Evolutionary conservation across 371 early-diverging fungal species (phyloP), one percentile per base, ranked within the genome.

Genomic region (Mucor lusitanicus): DNA sequence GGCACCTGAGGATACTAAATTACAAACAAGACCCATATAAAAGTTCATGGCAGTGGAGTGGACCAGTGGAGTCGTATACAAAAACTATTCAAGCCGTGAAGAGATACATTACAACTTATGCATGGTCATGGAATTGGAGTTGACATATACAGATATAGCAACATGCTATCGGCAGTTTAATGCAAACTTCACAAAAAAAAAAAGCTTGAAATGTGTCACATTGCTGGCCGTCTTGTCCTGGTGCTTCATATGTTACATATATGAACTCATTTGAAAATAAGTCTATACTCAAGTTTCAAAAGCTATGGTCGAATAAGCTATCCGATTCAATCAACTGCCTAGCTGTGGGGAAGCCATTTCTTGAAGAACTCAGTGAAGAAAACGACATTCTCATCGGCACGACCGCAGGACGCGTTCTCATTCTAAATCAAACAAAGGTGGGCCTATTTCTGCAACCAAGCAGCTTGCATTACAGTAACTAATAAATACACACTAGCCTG

Each of bases 351-450:
- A 83, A 80, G 25, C 83, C 83, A 0, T 83, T 83, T 37, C 53
- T 78, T n/a, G 78, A 80, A 71, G 78, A 83, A 27, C 57, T 77
- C 6, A 80, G 76, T 37, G 79, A 83, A 67, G 83, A 80, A 50
- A 83, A 83, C 61, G 83, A 83, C 62, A 73, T 83, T 61, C 71
- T 83, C 8, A 73, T 80, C 30, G 83, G 83, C 3, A 78, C 76
- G 37, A 77, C 74, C 15, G 77, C 73, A 44, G 83, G 83, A 23
- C 80, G 77, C 56, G 77, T 83, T 4, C 56, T 83, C 13, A 78
- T 77, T 61, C 54, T 83, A 19, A 80, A 83, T 68, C 75, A 78
- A 55, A 74, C 77, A 50, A 80, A 82, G 67, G 82, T 78, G 72
- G 39, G 32, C 12, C 21, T n/a, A 37, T n/a, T 7, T n/a, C 13